Evolutionary conservation across 2,329 filamentous ascomycete species (phyloP), one percentile per base, ranked within the genome.

Genomic region (Paradendryphiella salina): DNA sequence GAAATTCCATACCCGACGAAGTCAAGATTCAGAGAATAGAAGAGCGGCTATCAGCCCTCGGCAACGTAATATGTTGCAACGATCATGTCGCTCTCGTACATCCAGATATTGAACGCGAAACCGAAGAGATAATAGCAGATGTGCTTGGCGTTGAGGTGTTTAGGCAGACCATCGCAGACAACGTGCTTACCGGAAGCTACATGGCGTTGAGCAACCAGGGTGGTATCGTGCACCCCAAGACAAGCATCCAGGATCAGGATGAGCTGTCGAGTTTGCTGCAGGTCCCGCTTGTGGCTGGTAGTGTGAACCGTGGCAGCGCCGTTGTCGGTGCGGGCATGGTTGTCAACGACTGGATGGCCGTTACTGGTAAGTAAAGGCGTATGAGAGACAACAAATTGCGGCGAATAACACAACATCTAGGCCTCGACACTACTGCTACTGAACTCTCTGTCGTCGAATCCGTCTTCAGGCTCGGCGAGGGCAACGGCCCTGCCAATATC

Each of bases 281-380:
- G 77, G 93, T 99, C 31, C 94, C 94, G 11, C 85, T 99, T 5
- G 94, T 99, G 1, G 94, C 94, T 3, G 94, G 94, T 34, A 90
- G 85, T 70, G 88, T 99, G 57, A 99, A 99, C 78, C 85, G 94
- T 59, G 94, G 94, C 56, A 91, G 86, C 71, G 86, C 90, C 54
- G 92, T 99, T 23, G 92, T 99, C n/a, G 94, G 94, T 50, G 94
- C 93, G 1, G 91, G 91, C 35, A 94, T 96, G 89, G 91, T 96
- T 4, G 91, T 96, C 59, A 96, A 96, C 73, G 93, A 97, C 81
- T 96, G 93, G 92, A 85, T 96, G 76, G 91, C 93, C 23, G 90
- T 96, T 23, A 96, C 91, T 21, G 73, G 70, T 74, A 54, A 18
- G 69, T 63, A 40, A 21, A 37, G 6, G 26, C 4, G 4, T 8